Percentiles rank a stretch among this genome's conserved stretches.
phyloP scores from a whole-genome alignment of 2,329 filamentous ascomycete genomes.

The Coniosporium tulheliwenetii region DNA sequence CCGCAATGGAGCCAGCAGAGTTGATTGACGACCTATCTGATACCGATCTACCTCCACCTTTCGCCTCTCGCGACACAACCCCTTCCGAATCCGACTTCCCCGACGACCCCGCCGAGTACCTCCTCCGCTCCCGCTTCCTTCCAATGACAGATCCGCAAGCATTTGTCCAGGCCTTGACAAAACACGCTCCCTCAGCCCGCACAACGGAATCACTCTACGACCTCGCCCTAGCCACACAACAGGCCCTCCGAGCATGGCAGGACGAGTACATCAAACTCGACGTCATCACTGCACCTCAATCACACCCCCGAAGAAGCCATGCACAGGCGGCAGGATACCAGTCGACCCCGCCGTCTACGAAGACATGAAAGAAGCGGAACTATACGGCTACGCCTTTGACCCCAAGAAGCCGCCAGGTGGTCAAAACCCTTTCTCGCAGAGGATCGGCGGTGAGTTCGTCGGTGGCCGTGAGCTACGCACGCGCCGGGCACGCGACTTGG shows the following conservation, averaged over 20 bases:
- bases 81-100: constrained; percentile 10
- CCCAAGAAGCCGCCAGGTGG: constrained; percentile 31
- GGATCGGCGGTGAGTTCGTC: constrained; percentile 25
- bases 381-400: constrained; percentile 45
- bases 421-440: constrained; percentile 42
- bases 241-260: constrained; percentile 38
- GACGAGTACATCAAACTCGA: constrained; percentile 44
- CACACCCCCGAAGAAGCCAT: constrained; percentile 35
- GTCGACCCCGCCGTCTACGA: constrained; percentile 34
- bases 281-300: constrained; percentile 33
- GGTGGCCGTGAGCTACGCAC: constrained; percentile 31
- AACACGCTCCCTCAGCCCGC: constrained; percentile 23
- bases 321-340: constrained; percentile 30
- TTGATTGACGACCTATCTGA: constrained; percentile 11
- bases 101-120: constrained; percentile 20
- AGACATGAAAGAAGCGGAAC: constrained; percentile 43
- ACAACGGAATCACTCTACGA: constrained; percentile 37
- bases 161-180: constrained; percentile 26
- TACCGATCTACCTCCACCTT: constrained; percentile 9
- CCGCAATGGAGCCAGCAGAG: background rate
- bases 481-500: constrained; percentile 23
- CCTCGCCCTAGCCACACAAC: constrained; percentile 37
- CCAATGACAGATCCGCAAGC: constrained; percentile 26
- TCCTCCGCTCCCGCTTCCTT: constrained; percentile 22
- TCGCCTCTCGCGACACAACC: constrained; percentile 7